A percentile compares a stretch with the other conserved stretches of the same genome.
Evolutionary conservation across 2,329 filamentous ascomycete species (phyloP).

Genomic region (Ascochyta pisi): DNA sequence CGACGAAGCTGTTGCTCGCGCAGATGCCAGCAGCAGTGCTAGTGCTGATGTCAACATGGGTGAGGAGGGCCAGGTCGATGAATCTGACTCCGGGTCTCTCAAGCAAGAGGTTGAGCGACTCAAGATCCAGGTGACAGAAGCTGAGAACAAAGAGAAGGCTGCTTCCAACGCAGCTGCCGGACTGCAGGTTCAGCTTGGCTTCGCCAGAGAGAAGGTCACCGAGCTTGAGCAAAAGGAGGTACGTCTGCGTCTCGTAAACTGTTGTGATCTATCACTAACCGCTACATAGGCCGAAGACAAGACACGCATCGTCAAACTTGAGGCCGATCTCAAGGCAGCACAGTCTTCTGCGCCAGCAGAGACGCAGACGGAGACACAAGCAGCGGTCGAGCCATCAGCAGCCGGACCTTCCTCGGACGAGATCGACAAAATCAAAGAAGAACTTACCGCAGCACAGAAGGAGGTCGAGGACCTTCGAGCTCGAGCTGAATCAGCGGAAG

Average conservation of each 20-base stretch:
- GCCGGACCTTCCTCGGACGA: constrained; percentile 23
- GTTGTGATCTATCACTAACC: constrained; percentile 21
- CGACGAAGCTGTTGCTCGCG: constrained; percentile 64
- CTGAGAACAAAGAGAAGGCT: constrained; percentile 49
- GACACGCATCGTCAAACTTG: constrained; percentile 45
- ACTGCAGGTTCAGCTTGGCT: constrained; percentile 52
- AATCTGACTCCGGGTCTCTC: constrained; percentile 32
- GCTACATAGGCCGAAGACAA: constrained; percentile 48
- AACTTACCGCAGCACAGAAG: constrained; percentile 54
- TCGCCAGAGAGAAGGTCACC: constrained; percentile 66
- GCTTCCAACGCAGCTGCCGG: constrained; percentile 47
- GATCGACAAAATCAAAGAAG: constrained; percentile 37
- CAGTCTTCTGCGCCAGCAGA: constrained; percentile 26
- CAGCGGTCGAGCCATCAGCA: constrained; percentile 9
- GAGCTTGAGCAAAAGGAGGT: constrained; percentile 69
- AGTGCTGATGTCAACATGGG: constrained; percentile 37
- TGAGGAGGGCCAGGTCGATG: constrained; percentile 58
- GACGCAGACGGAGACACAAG: constrained; percentile 20
- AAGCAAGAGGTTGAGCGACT: constrained; percentile 44
- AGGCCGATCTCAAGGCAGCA: constrained; percentile 41
- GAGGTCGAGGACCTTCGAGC: constrained; percentile 56
- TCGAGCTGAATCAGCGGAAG: constrained; percentile 37
- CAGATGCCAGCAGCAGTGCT: constrained; percentile 52
- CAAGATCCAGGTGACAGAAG: constrained; percentile 35
- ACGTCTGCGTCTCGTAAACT: constrained; percentile 18